Base-by-base conservation (phyloP, 2,329 filamentous ascomycete genomes). In the Hypoxylon sp. region DNA sequence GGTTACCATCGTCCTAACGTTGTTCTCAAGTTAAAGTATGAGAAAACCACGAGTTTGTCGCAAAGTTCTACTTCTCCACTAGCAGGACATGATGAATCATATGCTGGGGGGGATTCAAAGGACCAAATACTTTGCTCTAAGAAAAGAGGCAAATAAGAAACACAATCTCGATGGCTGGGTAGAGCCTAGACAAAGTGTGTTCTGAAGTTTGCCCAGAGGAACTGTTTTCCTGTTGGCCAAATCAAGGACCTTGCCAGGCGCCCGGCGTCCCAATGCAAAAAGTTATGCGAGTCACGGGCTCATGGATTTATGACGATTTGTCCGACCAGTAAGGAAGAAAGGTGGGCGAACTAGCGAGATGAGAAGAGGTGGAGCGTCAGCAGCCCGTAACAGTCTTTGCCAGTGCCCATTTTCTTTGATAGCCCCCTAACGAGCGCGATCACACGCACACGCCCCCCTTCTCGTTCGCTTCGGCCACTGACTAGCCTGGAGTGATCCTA, bases 281-380 rank as follows among this genome's bases (percentile, higher is more conserved):
- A 68, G 65, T 65, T 60, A 74, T 74, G 72, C 74, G 73, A 76
- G 74, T 76, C 74, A 76, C 74, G 73, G 71, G 72, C 67, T 66
- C 65, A 69, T 70, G 61, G 66, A 70, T 70, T 68, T 71, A 72
- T 74, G 71, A 74, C 73, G 73, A 74, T 71, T 73, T 70, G 72
- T 68, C 70, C 69, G 59, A 61, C 68, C 70, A 72, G 69, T 68
- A 46, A 69, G 63, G 66, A 41, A 43, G 39, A 67, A 64, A 47
- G 55, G 44, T 56, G 55, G 64, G 66, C 52, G 43, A 56, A 65
- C 68, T 67, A 72, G 71, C 59, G 63, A 72, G 68, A 72, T 67
- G 68, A 72, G 22, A 56, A 70, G 58, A 70, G 68, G 68, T 70
- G 70, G 71, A 68, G 64, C 67, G 70, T 72, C 70, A 71, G 72